phyloP scores from a whole-genome alignment of 2,329 filamentous ascomycete species.

The Didymella segeticola region DNA sequence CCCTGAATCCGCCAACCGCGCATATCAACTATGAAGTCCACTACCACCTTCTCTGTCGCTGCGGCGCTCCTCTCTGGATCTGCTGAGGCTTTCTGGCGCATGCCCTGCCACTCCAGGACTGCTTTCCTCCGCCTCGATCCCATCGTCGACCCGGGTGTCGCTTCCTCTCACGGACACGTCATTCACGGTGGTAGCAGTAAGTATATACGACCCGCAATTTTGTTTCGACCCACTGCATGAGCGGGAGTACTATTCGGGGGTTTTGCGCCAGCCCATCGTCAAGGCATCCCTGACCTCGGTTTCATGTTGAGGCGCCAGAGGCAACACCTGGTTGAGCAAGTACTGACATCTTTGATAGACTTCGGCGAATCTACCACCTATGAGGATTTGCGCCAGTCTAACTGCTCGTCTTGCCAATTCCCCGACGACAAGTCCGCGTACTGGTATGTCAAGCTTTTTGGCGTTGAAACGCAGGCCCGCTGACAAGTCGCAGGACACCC shows the following conservation, averaged over 20 bases:
- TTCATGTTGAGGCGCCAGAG: constrained; percentile 2
- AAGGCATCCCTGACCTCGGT: constrained; percentile 1
- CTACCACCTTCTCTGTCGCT: constrained; percentile 35
- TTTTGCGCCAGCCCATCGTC: neutral
- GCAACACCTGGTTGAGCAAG: constrained; percentile 16
- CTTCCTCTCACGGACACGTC: constrained; percentile 41
- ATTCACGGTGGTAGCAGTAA: constrained; percentile 53
- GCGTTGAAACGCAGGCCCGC: neutral
- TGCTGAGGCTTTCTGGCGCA: constrained; percentile 72
- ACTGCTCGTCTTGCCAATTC: constrained; percentile 72
- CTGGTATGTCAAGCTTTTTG: constrained; percentile 30
- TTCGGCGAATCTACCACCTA: constrained; percentile 70
- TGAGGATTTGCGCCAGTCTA: constrained; percentile 65
- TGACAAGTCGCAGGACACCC: constrained; percentile 57
- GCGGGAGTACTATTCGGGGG: constrained; percentile 5
- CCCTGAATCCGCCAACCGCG: constrained; percentile 8
- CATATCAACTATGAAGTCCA: constrained; percentile 40
- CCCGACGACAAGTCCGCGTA: constrained; percentile 51
- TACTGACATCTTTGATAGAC: constrained; percentile 38
- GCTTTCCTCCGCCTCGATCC: constrained; percentile 64
- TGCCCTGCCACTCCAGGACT: constrained; percentile 70
- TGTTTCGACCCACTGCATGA: constrained; percentile 16
- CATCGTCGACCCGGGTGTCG: constrained; percentile 39
- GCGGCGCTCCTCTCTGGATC: constrained; percentile 45
- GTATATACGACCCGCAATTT: constrained; percentile 47